Evolutionary conservation across 441 rosid species (phyloP).

Genomic region (Rhodomyrtus psidioides): DNA sequence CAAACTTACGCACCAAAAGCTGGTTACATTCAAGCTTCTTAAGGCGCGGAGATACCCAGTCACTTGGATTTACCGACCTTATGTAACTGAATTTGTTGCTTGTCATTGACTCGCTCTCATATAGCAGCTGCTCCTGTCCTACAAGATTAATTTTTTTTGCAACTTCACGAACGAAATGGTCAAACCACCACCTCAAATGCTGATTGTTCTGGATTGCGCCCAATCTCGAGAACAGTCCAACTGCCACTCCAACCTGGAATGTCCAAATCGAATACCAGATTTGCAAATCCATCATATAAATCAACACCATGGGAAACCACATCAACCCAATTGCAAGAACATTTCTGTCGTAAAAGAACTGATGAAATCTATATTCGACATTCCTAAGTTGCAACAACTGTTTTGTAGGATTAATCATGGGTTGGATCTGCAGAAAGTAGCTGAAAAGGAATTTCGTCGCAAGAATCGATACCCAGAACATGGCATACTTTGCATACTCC

Average conservation of each 20-base stretch:
- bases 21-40: slow-evolving; percentile 80
- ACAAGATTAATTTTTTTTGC: slow-evolving; percentile 82
- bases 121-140: slow-evolving; percentile 71
- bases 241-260: slow-evolving; percentile 62
- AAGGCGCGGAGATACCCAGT: slow-evolving; percentile 71
- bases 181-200: slow-evolving; percentile 75
- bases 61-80: slow-evolving; percentile 60
- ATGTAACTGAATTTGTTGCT: slow-evolving; percentile 61
- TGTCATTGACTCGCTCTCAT: slow-evolving; percentile 48
- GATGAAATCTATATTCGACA: slow-evolving; percentile 48
- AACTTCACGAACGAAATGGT: slow-evolving; percentile 53
- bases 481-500: slow-evolving; percentile 62
- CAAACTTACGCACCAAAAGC: slow-evolving; percentile 69
- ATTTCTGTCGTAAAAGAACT: slow-evolving; percentile 35
- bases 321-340: slow-evolving; percentile 58
- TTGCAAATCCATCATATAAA: slow-evolving; percentile 86
- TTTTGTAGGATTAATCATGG: slow-evolving; percentile 62
- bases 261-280: slow-evolving; percentile 84
- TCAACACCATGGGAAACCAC: slow-evolving; percentile 77
- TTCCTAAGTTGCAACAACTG: slow-evolving; percentile 24
- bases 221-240: slow-evolving; percentile 71
- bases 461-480: slow-evolving; percentile 62
- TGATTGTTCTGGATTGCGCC: slow-evolving; percentile 84
- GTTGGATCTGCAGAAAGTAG: slow-evolving; percentile 77
- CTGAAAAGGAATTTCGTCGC: slow-evolving; percentile 73